Base-by-base conservation (phyloP, 192 early-diverging fungal species). In the Entrophospora sp. region DNA sequence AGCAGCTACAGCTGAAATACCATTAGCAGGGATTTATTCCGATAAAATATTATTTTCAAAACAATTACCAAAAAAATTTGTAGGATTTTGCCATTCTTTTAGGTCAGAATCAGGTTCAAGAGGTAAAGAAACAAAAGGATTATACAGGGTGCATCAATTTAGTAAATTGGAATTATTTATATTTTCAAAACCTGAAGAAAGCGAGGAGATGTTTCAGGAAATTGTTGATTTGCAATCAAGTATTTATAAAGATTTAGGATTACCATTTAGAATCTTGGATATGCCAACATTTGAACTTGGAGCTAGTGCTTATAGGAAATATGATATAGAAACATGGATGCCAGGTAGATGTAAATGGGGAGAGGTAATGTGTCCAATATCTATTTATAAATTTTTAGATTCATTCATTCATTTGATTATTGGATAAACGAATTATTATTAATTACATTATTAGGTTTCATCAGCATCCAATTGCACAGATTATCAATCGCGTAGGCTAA, bases 311-410 rank as follows among this genome's bases (percentile, higher is more conserved):
- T 90, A 87, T 73, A 81, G 87, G 31, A 97, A 97, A 46, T 90
- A 87, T 60, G 95, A 97, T 59, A 92, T 97, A 61, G 95, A 97
- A 72, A 92, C 91, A 28, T 97, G 95, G 95, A 95, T 97, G 92
- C 93, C 95, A 5, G 95, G 92, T 9, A 77, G 88, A 49, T 77
- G 84, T 27, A 73, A 68, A 9, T 91, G 88, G 89, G 91, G 89
- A 7, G 91, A 93, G 73, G 82, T 86, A 68, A 70, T 37, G 43
- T n/a, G 22, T 61, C 34, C 37, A 35, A 18, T 36, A 62, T 1
- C 16, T 12, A 36, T 24, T 73, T 20, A 2, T 74, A 37, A 51
- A 37, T 56, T 75, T 10, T 63, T 4, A 76, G 10, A 27, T 27
- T 4, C 27, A 73, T 27, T 27, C 12, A 61, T 46, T 45, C 10